phyloP scores from a whole-genome alignment of 345 rosid species.

The Pugionium dolabratum region DNA sequence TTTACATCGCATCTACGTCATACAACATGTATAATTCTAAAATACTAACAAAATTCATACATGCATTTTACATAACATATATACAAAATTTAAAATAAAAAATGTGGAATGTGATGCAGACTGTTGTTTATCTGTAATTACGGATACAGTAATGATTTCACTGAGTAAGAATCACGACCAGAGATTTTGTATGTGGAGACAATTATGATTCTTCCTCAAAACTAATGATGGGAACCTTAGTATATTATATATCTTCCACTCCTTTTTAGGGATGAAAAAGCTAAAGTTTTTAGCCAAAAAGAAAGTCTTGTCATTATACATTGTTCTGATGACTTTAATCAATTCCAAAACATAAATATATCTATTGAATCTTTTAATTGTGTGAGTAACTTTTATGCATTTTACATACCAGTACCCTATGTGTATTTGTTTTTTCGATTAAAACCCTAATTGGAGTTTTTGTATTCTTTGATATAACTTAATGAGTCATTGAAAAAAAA shows the following conservation, averaged over 20 bases:
- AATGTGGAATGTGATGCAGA: constrained; percentile 48
- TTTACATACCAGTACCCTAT: too few species aligned
- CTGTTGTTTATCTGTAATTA: constrained; percentile 43
- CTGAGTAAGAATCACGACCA: constrained; percentile 32
- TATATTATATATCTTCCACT: constrained; percentile 12
- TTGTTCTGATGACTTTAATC: neutral
- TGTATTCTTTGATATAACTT: too few species aligned
- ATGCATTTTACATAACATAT: constrained; percentile 3
- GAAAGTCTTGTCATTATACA: constrained; percentile 12
- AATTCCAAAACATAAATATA: neutral
- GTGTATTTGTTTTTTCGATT: too few species aligned
- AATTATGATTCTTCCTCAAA: constrained; percentile 52
- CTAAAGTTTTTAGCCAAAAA: constrained; percentile 26
- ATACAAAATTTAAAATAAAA: constrained; percentile 40
- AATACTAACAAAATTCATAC: neutral
- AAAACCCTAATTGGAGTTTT: too few species aligned
- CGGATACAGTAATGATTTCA: constrained; percentile 40
- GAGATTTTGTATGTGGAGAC: constrained; percentile 50
- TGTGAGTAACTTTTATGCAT: too few species aligned
- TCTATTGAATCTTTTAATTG: too few species aligned
- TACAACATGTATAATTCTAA: neutral
- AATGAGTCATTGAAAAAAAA: too few species aligned
- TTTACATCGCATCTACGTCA: too few species aligned
- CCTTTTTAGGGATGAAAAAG: constrained; percentile 28
- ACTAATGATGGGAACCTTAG: constrained; percentile 32